Evolutionary conservation across 2,329 filamentous ascomycete genomes (phyloP), one percentile per base, ranked within the genome.

Genomic region (Penicillium nordicum): DNA sequence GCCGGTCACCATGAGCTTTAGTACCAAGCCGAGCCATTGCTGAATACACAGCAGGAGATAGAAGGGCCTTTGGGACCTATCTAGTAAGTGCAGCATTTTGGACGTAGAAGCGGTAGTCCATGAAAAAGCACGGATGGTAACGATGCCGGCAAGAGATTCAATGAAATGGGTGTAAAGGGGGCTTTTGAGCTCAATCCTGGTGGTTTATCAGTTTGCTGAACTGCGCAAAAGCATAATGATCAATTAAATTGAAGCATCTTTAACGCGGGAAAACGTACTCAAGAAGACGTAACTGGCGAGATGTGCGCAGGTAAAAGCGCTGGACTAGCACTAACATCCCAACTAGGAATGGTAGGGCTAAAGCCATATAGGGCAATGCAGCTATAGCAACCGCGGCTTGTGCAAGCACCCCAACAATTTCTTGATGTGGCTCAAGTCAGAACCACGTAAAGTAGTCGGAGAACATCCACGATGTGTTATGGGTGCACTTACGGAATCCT

Each of bases 161-260:
- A 62, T 58, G 49, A 63, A 59, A 41, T 66, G 60, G 18, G 62
- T 62, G 42, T 62, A 63, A 23, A 62, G 50, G 41, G 59, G 59
- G n/a, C 53, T 56, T 40, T 65, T 64, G 32, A 59, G 52, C 44
- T 65, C 61, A 8, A 65, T 61, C 10, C 53, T 58, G 11, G 1
- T n/a, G 27, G 29, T n/a, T n/a, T 30, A 5, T 42, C n/a, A 21
- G 29, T 29, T 16, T 21, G 5, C 2, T 32, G 2, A 23, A 43
- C 23, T 23, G 16, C 9, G 2, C 8, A 6, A 3, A 42, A 42
- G 40, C 23, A 42, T 27, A 8, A 10, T 25, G 40, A n/a, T 27
- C 14, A 16, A n/a, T 25, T 8, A 10, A n/a, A 42, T 42, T 25
- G 16, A n/a, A 42, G 14, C 8, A 27, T 42, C 11, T 16, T 25